Percentiles rank a stretch among this genome's conserved stretches.
Evolutionary conservation across 805 yeast genomes (phyloP).

Genomic region (Wickerhamomyces canadensis): DNA sequence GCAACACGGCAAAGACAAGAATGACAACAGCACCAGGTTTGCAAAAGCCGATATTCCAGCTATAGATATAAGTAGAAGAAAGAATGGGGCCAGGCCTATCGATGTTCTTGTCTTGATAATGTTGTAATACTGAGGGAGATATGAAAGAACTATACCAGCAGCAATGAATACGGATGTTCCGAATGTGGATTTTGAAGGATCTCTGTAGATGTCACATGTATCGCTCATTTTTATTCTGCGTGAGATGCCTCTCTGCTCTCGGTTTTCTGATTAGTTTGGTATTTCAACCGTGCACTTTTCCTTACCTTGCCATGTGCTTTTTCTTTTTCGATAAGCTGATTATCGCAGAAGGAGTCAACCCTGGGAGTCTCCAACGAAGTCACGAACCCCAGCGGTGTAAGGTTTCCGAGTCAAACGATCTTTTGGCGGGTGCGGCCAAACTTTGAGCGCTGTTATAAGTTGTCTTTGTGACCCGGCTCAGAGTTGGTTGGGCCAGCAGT

Average conservation of each 20-base stretch:
- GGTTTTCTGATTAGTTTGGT: too few relatives aligned
- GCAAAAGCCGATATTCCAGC: conserved; percentile 64
- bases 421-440: too few relatives aligned
- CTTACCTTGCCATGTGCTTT: too few relatives aligned
- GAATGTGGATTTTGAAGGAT: conserved; percentile 48
- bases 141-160: conserved; percentile 62
- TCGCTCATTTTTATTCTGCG: not conserved
- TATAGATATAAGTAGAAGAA: conserved; percentile 62
- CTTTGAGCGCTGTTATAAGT: too few relatives aligned
- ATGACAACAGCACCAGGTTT: conserved; percentile 58
- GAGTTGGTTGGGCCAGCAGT: not conserved
- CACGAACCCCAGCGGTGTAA: too few relatives aligned
- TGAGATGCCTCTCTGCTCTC: too few relatives aligned
- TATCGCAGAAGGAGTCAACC: too few relatives aligned
- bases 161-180: conserved; percentile 48
- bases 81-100: conserved; percentile 74
- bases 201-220: conserved; percentile 15
- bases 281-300: too few relatives aligned
- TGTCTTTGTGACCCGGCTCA: too few relatives aligned
- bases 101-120: conserved; percentile 55
- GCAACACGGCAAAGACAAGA: conserved; percentile 62
- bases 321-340: too few relatives aligned
- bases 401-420: too few relatives aligned
- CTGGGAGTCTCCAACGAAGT: too few relatives aligned
- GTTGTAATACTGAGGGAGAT: conserved; percentile 68